phyloP scores from a whole-genome alignment of 106 monocot genomes.

The Triglochin maritima region DNA sequence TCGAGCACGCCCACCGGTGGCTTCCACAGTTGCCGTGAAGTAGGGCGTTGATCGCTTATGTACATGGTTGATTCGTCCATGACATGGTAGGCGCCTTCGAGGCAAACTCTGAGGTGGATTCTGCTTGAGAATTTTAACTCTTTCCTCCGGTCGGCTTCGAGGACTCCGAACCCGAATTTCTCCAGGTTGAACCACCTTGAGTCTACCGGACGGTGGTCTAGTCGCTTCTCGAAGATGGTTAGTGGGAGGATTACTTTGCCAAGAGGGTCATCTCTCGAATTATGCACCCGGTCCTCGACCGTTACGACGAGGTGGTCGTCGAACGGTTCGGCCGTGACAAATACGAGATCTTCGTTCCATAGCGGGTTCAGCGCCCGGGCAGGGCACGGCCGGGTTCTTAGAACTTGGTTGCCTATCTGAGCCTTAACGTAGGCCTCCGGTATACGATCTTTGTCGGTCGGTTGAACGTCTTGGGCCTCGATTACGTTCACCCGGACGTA shows the following conservation, averaged over 20 bases:
- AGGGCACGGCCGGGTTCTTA: conserved; percentile 7
- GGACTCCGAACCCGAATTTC: conserved; percentile 31
- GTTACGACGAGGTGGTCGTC: conserved; percentile 54
- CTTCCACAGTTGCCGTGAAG: conserved; percentile 50
- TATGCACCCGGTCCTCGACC: conserved; percentile 40
- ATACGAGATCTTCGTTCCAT: conserved; percentile 72
- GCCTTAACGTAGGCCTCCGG: conserved; percentile 21
- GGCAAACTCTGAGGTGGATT: conserved; percentile 49
- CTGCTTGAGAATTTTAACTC: conserved; percentile 44
- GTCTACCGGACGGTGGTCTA: conserved; percentile 40
- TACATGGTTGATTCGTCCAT: conserved; percentile 58
- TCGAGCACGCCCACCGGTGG: conserved; percentile 49
- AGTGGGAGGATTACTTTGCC: conserved; percentile 37
- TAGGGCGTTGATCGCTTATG: conserved; percentile 50
- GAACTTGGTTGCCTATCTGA: conserved; percentile 17
- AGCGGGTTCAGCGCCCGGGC: conserved; percentile 13
- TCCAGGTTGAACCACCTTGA: conserved; percentile 55
- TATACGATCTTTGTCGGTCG: conserved; percentile 7
- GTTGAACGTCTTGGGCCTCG: conserved; percentile 25
- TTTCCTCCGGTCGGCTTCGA: conserved; percentile 40
- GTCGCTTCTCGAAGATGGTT: conserved; percentile 37
- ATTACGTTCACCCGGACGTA: conserved; percentile 22
- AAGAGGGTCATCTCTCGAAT: conserved; percentile 42
- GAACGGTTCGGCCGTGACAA: conserved; percentile 62
- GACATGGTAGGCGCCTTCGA: conserved; percentile 73